Conservation (phyloP, 805 yeast species). For the Candida multigemmis region DNA sequence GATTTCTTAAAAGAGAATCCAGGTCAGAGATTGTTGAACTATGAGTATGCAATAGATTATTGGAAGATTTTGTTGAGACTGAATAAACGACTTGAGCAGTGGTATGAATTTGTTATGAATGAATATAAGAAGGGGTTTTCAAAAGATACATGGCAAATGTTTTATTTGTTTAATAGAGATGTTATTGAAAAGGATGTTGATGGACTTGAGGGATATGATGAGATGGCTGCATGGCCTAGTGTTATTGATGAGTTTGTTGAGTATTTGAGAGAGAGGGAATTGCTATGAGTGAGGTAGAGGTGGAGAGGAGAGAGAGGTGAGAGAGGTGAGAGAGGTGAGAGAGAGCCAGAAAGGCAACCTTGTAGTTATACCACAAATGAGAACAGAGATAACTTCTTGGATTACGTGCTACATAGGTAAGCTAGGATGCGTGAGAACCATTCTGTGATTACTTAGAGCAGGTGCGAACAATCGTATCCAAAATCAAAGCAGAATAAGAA, state of each 20-base stretch:
- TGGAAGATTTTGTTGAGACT: slow-evolving; percentile 61
- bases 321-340: no score
- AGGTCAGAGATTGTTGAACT: slow-evolving; percentile 40
- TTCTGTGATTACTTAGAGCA: no score
- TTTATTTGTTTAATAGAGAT: slow-evolving; percentile 51
- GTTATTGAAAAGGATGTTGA: slow-evolving; percentile 39
- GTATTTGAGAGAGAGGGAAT: slow-evolving; percentile 24
- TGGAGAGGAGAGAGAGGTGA: no score
- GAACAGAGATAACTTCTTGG: no score
- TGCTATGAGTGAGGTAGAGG: no score
- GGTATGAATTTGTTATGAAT: slow-evolving; percentile 47
- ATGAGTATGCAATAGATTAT: slow-evolving; percentile 61
- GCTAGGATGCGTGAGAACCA: no score
- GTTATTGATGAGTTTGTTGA: slow-evolving; percentile 80
- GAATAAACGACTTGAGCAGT: slow-evolving; percentile 33
- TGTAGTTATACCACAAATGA: no score
- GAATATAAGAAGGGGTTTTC: slow-evolving; percentile 43
- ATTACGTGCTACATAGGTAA: no score
- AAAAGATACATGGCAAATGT: slow-evolving; percentile 82
- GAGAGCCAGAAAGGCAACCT: no score
- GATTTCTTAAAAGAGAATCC: slow-evolving; percentile 53
- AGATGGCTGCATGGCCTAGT: slow-evolving; percentile 87
- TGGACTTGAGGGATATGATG: slow-evolving; percentile 53
- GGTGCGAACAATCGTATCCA: no score
- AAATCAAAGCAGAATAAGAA: no score